Conservation (phyloP, 116 monocot species). For the Papilionanthe hybrid region DNA sequence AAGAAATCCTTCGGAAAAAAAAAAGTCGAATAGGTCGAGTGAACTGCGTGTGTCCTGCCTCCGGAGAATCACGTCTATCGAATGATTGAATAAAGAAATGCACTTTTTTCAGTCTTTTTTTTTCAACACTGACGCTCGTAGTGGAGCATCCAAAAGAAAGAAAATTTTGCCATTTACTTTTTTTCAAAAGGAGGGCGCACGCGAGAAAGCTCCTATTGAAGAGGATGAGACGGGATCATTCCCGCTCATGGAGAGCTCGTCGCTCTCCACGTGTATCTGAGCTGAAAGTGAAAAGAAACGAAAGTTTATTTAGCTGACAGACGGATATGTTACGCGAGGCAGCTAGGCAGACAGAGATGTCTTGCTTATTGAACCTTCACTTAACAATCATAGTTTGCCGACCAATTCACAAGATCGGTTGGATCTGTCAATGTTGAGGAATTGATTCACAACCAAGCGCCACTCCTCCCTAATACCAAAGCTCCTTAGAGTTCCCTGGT, state of each 20-base stretch:
- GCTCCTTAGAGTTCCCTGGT: constrained; percentile 1
- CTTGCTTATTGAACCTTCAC: constrained; percentile 2
- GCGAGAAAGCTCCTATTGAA: no score
- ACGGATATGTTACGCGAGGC: no score
- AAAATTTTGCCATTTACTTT: neutral
- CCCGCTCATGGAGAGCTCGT: no score
- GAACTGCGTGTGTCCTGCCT: constrained; percentile 17
- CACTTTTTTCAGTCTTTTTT: constrained; percentile 8
- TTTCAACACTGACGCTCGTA: constrained; percentile 8
- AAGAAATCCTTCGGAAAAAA: constrained; percentile 16
- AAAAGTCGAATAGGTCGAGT: constrained; percentile 5
- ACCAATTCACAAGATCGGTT: constrained; percentile 1
- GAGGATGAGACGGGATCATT: no score
- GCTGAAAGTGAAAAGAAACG: no score
- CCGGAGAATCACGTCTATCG: constrained; percentile 15
- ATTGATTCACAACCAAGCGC: constrained; percentile 1
- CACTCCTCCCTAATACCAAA: constrained; percentile 2
- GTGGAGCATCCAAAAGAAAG: constrained; percentile 10
- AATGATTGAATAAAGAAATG: constrained; percentile 7
- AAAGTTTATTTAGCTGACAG: no score
- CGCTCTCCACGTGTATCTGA: no score
- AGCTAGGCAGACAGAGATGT: neutral
- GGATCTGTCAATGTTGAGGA: neutral
- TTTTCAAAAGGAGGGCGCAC: no score
- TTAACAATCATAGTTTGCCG: neutral